These are phyloP conservation scores for Whalleya microplaca DNA, from an alignment of 2,329 filamentous ascomycete genomes.

Conservation along the genomic window DNA sequence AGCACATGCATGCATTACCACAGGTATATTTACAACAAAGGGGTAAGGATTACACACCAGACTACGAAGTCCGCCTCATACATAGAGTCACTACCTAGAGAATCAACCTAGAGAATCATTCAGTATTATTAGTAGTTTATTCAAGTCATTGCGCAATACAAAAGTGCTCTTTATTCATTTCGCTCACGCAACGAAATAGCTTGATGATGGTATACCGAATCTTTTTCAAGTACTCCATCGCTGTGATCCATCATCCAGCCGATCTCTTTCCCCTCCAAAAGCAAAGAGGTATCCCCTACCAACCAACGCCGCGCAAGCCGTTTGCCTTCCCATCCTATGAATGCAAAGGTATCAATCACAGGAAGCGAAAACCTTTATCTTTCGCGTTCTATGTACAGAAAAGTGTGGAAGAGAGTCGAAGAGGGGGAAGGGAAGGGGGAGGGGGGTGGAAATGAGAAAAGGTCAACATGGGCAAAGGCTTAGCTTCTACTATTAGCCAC, in stretches of 20 bases:
- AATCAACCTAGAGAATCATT: too few species aligned
- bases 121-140: not conserved
- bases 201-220: not conserved
- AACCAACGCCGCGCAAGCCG: constrained; percentile 13
- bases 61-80: too few species aligned
- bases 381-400: constrained; percentile 20
- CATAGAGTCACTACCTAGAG: too few species aligned
- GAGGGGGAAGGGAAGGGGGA: not conserved
- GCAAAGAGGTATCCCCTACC: constrained; percentile 28
- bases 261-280: constrained; percentile 14
- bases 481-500: not conserved
- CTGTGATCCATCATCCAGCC: not conserved
- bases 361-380: constrained; percentile 5
- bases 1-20: not conserved
- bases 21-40: not conserved
- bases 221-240: not conserved
- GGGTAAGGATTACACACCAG: not conserved
- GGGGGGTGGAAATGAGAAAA: not conserved
- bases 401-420: too few species aligned
- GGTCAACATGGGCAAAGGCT: not conserved
- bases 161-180: not conserved
- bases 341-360: not conserved
- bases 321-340: not conserved
- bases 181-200: not conserved
- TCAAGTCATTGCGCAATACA: not conserved